Evolutionary conservation across 257 asterid genomes (phyloP), one percentile per base, ranked within the genome.

Genomic region (Rehmannia glutinosa): DNA sequence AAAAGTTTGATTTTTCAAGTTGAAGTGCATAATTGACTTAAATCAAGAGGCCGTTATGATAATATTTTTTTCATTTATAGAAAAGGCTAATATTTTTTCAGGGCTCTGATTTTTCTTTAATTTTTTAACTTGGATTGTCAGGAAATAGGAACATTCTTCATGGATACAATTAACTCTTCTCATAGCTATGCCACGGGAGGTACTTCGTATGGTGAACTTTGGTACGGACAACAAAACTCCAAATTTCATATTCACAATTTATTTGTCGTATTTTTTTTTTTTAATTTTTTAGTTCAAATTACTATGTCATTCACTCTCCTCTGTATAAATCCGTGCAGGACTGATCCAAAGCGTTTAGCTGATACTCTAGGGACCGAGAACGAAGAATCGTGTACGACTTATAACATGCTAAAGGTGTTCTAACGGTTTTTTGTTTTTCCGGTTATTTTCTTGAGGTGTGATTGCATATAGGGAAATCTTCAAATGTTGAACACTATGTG

Each of bases 151-250:
- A 79, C 80, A 16, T 90, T 59, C 63, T 93, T 93, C 80, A 75
- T 93, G 96, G 91, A 90, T 32, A 80, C 76, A 5, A 75, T 93
- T n/a, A 93, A 91, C 84, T 77, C 96, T 36, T 90, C 99, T 15
- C 99, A 93, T 60, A 73, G 80, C 73, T 93, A 90, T 27, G 99
- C 97, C 52, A 93, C 99, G 0, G 99, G 99, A 80, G 99, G 99
- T 66, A 90, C 99, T 36, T 86, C 97, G 28, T 81, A 68, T 4
- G 3, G 66, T 25, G 99, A 93, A 64, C 79, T 78, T 79, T 90
- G 97, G 97, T 90, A 86, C n/a, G 43, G 24, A 68, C 47, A 57
- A 2, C 39, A 9, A 9, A 56, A 36, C 51, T 50, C 24, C 60
- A 24, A 38, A 52, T 6, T 39, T 6, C 15, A 33, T 39, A 5